Evolutionary conservation across 1,284 basidiomycete species (phyloP), one percentile per base, ranked within the genome.

Genomic region (Wallemia mellicola): DNA sequence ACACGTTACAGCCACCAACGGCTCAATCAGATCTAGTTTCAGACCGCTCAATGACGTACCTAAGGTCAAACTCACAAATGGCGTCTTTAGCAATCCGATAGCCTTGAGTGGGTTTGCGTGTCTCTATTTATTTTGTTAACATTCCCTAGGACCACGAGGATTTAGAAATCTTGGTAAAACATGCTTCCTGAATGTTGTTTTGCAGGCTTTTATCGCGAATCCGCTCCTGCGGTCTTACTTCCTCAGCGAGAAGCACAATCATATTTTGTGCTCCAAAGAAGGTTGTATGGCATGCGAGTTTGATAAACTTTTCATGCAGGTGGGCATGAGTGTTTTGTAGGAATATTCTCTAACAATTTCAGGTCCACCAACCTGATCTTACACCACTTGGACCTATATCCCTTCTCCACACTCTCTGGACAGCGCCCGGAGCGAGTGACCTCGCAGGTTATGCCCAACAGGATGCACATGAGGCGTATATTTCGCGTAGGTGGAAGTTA

Each of bases 271-370:
- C 70, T 81, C 79, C 67, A 70, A 78, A 79, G 54, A 79, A 66
- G 59, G 68, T 82, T 98, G 91, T 69, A 82, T 84, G 59, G 88
- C 83, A 60, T 98, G 91, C 69, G 91, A 95, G 70, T 83, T 98
- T 81, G 91, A 96, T 69, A 80, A 78, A 63, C 75, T 95, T 2
- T 92, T 92, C 68, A 73, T 79, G 25, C 88, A 94, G 73, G 86
- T 86, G 57, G 61, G 68, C 62, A 55, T 3, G 11, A n/a, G 27
- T 57, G 15, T 58, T 61, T 48, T n/a, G 26, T 48, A 32, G 27
- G 28, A 54, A 30, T 55, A 25, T 48, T 58, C 27, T 56, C 22
- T 24, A 58, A 30, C 57, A 60, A 63, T 30, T 60, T 59, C 48
- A 87, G 84, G 76, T 87, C 27, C 82, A 83, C 65, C 79, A 79